Base-by-base conservation (phyloP, 2,329 filamentous ascomycete species). In the Aspergillus versicolor region DNA sequence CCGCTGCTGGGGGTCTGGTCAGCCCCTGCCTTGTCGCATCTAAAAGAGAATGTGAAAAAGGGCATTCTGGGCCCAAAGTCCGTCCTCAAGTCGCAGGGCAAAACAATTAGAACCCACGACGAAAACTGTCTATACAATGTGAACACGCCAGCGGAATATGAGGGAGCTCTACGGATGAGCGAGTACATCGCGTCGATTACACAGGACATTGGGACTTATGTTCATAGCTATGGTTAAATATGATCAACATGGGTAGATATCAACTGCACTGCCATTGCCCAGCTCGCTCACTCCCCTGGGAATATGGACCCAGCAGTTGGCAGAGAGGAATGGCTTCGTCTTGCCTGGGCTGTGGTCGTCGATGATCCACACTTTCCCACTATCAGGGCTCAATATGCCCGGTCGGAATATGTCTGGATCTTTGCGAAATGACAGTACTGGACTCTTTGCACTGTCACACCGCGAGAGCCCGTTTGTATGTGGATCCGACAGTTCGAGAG, bases 121-220 rank as follows among this genome's bases (percentile, higher is more conserved):
- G 48, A 60, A 54, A 40, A 54, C 21, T 62, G 58, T 57, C 52
- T 69, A 22, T 62, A 67, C 34, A 68, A 66, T 53, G 56, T 56
- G 17, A 68, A 69, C 59, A 66, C 60, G 4, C 46, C 47, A 30
- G 66, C 67, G 21, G 78, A 83, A 30, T 83, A 79, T 79, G 68
- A 75, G 15, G 66, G 71, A 30, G 72, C 80, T 4, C 65, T 66
- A 34, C 21, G 17, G 41, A 44, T 52, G 62, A 60, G 34, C 62
- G 80, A 15, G 65, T 81, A 52, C 43, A 34, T 43, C 15, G 17
- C 21, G n/a, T 2, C 12, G 4, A 30, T 41, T 2, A 50, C 27
- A 9, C n/a, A 42, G 9, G 40, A 51, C 34, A 45, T 37, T 30
- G 8, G 4, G 27, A 30, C 27, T 30, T 30, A 30, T 2, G n/a